Evolutionary conservation across 2,329 filamentous ascomycete species (phyloP).

Genomic region (Diplodia intermedia): DNA sequence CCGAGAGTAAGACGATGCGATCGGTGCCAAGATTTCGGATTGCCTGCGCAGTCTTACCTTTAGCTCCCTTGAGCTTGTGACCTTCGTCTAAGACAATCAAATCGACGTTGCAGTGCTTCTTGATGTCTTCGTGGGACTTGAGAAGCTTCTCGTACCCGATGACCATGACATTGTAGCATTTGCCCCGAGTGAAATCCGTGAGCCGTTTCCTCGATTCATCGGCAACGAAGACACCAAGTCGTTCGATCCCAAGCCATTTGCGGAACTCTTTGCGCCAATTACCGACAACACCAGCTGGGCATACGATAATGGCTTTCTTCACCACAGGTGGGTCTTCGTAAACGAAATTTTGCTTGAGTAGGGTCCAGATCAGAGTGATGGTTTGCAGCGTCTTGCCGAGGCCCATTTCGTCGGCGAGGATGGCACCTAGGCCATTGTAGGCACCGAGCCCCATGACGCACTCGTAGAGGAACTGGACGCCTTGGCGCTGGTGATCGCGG

Average conservation of each 20-base stretch:
- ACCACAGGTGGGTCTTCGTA: slow-evolving; percentile 66
- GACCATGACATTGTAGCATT: slow-evolving; percentile 73
- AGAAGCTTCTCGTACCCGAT: slow-evolving; percentile 75
- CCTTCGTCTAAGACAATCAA: slow-evolving; percentile 75
- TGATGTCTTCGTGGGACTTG: slow-evolving; percentile 69
- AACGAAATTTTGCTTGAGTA: slow-evolving; percentile 74
- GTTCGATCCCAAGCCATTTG: slow-evolving; percentile 75
- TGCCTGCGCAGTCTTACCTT: slow-evolving; percentile 71
- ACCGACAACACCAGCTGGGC: slow-evolving; percentile 73
- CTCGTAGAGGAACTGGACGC: slow-evolving; percentile 75
- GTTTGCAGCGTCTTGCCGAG: slow-evolving; percentile 77
- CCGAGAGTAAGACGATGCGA: slow-evolving; percentile 68
- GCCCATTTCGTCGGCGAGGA: slow-evolving; percentile 79
- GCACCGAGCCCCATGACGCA: slow-evolving; percentile 76
- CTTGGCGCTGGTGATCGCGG: slow-evolving; percentile 72
- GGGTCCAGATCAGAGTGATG: slow-evolving; percentile 73
- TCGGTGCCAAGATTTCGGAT: slow-evolving; percentile 69
- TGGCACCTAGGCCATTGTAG: slow-evolving; percentile 71
- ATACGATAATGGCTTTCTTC: slow-evolving; percentile 75
- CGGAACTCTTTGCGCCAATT: slow-evolving; percentile 77
- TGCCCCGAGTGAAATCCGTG: slow-evolving; percentile 72
- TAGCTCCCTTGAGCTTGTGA: slow-evolving; percentile 70
- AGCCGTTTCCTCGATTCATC: slow-evolving; percentile 65
- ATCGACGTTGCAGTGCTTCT: slow-evolving; percentile 68
- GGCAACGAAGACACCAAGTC: slow-evolving; percentile 71